Conservation (phyloP, 148 eudicot genomes). For the Amaranthus palmeri region DNA sequence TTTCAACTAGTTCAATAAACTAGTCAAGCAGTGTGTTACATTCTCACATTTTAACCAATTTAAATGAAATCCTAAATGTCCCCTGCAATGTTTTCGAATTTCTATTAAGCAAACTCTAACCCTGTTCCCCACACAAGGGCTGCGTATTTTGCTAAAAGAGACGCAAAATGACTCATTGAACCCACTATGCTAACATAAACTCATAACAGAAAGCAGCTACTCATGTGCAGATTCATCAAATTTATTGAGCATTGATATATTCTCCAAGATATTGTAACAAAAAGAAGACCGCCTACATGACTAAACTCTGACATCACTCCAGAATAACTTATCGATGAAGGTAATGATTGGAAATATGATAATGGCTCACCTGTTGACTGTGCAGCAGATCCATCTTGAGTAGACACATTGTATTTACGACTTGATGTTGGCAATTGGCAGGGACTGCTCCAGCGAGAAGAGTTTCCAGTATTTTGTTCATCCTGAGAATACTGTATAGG, state of each 20-base stretch:
- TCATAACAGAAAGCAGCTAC: background rate
- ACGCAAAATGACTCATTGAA: background rate
- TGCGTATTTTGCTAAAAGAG: background rate
- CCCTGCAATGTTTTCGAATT: background rate
- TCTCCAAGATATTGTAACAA: background rate
- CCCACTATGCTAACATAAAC: background rate
- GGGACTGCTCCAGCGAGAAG: constrained; percentile 36
- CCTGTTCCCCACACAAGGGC: background rate
- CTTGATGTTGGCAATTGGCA: constrained; percentile 38
- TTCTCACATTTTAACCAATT: background rate
- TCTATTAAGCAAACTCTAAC: background rate
- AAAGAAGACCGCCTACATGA: background rate
- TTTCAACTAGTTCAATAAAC: too few relatives aligned
- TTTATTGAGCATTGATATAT: background rate
- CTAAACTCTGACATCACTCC: background rate
- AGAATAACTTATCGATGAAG: background rate
- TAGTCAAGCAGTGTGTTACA: background rate
- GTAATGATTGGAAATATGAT: background rate
- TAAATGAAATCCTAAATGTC: background rate
- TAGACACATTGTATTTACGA: constrained; percentile 29
- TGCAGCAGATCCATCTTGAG: constrained; percentile 21
- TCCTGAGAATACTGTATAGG: constrained; percentile 50
- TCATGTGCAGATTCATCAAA: background rate
- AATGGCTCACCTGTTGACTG: constrained; percentile 30
- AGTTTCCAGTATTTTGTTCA: constrained; percentile 37